Evolutionary conservation across 2,329 filamentous ascomycete species (phyloP), one percentile per base, ranked within the genome.

Genomic region (Aspergillus sp.): DNA sequence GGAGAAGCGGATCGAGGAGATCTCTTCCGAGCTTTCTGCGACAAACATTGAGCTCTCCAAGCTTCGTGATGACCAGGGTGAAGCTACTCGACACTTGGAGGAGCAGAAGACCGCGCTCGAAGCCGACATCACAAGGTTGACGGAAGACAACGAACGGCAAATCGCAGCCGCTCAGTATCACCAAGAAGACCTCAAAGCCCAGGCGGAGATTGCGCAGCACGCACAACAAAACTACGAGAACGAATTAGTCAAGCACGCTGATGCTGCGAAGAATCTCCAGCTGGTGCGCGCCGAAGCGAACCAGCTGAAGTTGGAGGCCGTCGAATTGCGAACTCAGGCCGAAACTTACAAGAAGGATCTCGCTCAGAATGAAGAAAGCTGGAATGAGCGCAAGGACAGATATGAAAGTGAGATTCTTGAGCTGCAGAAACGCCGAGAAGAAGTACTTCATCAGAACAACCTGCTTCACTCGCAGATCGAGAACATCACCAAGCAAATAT

Each of bases 191-290:
- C 85, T 98, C 43, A 93, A 95, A 61, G 88, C 91, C 0, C 95
- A 99, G 74, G 93, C 93, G 27, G 90, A 96, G 45, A 98, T 99
- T 68, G 92, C 95, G 2, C 88, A 91, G 53, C 90, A 91, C 73
- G 92, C 95, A 3, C 95, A 99, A 72, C 89, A 96, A 70, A 93
- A 95, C 65, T 99, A 99, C 70, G 96, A 99, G 73, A 88, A 88
- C 62, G 95, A 99, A 73, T 83, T 99, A 11, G 85, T 96, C 68
- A 97, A 95, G 78, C 95, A 99, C 75, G 93, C 93, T 2, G 91
- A 97, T 64, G 95, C 93, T n/a, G 91, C 93, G 12, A 93, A 92
- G 75, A 85, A 86, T 37, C 81, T 97, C 14, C 91, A 96, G 65
- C 82, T 82, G 53, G 81, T 96, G 49, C 90, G 95, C 52, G 81